Evolutionary conservation across 2,329 filamentous ascomycete species (phyloP).

Genomic region (Sarocladium brachiariae): DNA sequence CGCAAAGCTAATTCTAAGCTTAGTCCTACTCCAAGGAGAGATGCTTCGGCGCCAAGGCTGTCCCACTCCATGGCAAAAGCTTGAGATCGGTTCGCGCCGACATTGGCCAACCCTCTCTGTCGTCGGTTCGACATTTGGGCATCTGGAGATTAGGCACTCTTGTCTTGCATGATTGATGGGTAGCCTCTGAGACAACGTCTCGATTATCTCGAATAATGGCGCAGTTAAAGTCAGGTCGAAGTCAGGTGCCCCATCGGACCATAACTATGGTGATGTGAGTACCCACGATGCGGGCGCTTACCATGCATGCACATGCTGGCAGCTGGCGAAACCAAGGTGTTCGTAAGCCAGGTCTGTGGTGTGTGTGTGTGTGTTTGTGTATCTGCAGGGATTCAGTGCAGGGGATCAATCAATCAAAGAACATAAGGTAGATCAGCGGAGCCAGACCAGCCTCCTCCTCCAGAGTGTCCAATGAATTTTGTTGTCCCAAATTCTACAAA

Average conservation of each 20-base stretch:
- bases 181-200: no score
- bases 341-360: not conserved
- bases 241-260: not conserved
- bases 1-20: not conserved
- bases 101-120: no score
- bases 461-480: not conserved
- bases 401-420: not conserved
- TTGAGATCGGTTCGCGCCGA: not conserved
- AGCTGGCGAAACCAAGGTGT: not conserved
- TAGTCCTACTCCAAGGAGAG: no score
- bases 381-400: conserved; percentile 2
- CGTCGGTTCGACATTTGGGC: no score
- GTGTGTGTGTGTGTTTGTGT: no score
- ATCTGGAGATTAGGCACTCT: no score
- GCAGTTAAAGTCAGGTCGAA: no score
- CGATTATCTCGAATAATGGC: no score
- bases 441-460: conserved; percentile 7
- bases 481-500: not conserved
- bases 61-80: not conserved
- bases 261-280: not conserved
- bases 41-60: not conserved
- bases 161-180: no score
- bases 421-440: conserved; percentile 8
- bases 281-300: not conserved
- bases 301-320: no score